phyloP scores from a whole-genome alignment of 805 yeast species.

The Nakazawaea peltata region DNA sequence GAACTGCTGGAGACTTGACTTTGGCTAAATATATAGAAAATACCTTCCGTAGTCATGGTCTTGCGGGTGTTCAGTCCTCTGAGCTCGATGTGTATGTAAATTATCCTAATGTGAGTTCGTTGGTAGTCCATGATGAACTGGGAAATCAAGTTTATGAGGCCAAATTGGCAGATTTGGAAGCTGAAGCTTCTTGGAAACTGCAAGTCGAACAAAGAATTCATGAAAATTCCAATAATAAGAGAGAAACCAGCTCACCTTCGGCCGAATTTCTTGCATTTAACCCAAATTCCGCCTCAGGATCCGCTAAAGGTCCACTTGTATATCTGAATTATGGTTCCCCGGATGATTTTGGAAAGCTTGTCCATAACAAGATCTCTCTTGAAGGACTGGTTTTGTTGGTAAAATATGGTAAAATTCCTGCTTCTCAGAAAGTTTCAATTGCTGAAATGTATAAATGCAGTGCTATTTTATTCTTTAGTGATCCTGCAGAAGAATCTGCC shows the following conservation, averaged over 20 bases:
- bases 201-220: too few relatives aligned
- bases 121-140: constrained; percentile 15
- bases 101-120: constrained; percentile 43
- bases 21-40: constrained; percentile 58
- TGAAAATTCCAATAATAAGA: too few relatives aligned
- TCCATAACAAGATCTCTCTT: constrained; percentile 27
- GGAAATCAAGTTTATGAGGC: constrained; percentile 16
- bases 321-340: constrained; percentile 63
- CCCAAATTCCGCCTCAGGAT: constrained; percentile 59
- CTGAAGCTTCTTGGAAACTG: constrained; percentile 12
- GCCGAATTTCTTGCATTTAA: constrained; percentile 44
- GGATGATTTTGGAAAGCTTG: constrained; percentile 41
- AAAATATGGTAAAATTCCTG: constrained; percentile 45
- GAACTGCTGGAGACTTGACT: constrained; percentile 78
- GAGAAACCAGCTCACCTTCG: neutral
- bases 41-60: constrained; percentile 49
- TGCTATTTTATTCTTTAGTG: constrained; percentile 63
- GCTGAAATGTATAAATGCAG: constrained; percentile 52
- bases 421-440: constrained; percentile 40
- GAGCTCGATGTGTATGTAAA: constrained; percentile 51
- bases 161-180: too few relatives aligned
- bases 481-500: constrained; percentile 21
- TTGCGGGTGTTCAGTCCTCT: constrained; percentile 41
- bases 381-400: constrained; percentile 51
- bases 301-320: constrained; percentile 41